Conservation (phyloP, 805 yeast species). For the Clavispora phyllophila region DNA sequence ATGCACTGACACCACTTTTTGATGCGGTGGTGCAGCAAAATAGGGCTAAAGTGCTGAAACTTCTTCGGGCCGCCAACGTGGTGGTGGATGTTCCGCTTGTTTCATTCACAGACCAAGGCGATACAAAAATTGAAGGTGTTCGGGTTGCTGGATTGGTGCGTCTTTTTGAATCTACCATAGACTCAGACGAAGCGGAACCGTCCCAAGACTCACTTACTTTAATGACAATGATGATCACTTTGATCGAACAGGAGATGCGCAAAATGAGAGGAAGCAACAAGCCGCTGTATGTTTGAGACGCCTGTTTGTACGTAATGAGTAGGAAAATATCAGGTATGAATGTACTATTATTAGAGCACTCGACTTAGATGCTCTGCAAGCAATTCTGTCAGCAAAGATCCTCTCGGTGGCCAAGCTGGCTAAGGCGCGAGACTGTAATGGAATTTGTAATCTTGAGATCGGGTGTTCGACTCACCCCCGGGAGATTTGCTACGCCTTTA, state of each 20-base stretch:
- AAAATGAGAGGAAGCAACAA: conserved; percentile 30
- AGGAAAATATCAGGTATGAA: too few relatives aligned
- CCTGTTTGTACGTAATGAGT: too few relatives aligned
- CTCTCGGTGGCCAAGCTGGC: conserved; percentile 50
- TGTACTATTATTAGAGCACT: too few relatives aligned
- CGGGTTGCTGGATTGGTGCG: conserved; percentile 21
- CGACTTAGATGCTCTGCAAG: not conserved
- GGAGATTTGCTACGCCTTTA: conserved; percentile 28
- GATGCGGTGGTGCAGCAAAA: conserved; percentile 19
- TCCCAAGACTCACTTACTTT: conserved; percentile 19
- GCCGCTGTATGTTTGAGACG: conserved; percentile 15
- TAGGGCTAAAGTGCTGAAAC: conserved; percentile 15
- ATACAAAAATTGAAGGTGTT: conserved; percentile 17
- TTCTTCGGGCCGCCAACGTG: conserved; percentile 14
- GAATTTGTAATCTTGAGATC: conserved; percentile 42
- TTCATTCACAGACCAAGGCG: conserved; percentile 24
- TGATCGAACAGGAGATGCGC: conserved; percentile 30
- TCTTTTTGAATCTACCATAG: conserved; percentile 7
- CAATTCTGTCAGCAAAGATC: conserved; percentile 3
- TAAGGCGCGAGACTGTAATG: conserved; percentile 49
- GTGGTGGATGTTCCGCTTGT: conserved; percentile 26
- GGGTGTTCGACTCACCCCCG: conserved; percentile 52
- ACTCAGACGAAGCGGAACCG: conserved; percentile 5
- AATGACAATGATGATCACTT: conserved; percentile 21
- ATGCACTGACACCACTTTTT: conserved; percentile 14